Conservation (phyloP, 2,329 filamentous ascomycete genomes). For the Penicillium paneum region DNA sequence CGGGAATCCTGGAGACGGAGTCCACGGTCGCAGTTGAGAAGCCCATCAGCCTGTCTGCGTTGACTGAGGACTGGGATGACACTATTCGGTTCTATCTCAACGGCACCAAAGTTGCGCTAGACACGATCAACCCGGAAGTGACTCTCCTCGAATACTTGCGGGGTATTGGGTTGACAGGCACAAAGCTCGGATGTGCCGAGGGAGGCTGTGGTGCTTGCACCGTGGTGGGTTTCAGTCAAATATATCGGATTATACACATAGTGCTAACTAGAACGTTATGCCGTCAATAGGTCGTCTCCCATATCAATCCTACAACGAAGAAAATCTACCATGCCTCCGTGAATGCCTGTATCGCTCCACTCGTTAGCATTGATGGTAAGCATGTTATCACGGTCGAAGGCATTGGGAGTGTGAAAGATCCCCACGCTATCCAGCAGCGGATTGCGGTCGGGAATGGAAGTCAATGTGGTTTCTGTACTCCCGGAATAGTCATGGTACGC, state of each 20-base stretch:
- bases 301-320: constrained; percentile 88
- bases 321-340: constrained; percentile 94
- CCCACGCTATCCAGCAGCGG: constrained; percentile 86
- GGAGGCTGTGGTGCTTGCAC: constrained; percentile 96
- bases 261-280: constrained; percentile 18
- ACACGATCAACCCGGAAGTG: constrained; percentile 83
- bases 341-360: constrained; percentile 89
- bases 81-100: constrained; percentile 92
- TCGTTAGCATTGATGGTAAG: constrained; percentile 92
- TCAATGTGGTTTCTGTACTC: constrained; percentile 94
- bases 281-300: constrained; percentile 66
- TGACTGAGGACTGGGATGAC: constrained; percentile 79
- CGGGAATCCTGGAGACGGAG: constrained; percentile 50
- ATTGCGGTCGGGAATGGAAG: constrained; percentile 89
- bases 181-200: constrained; percentile 94
- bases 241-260: neutral
- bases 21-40: constrained; percentile 47
- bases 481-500: constrained; percentile 83
- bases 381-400: constrained; percentile 98
- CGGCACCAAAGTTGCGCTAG: constrained; percentile 81
- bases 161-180: constrained; percentile 89
- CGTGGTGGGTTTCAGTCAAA: constrained; percentile 53
- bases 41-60: constrained; percentile 51
- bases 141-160: constrained; percentile 91
- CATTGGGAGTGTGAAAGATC: constrained; percentile 80